Evolutionary conservation across 1,284 basidiomycete species (phyloP), one percentile per base, ranked within the genome.

Genomic region (Apiotrichum montevideense): DNA sequence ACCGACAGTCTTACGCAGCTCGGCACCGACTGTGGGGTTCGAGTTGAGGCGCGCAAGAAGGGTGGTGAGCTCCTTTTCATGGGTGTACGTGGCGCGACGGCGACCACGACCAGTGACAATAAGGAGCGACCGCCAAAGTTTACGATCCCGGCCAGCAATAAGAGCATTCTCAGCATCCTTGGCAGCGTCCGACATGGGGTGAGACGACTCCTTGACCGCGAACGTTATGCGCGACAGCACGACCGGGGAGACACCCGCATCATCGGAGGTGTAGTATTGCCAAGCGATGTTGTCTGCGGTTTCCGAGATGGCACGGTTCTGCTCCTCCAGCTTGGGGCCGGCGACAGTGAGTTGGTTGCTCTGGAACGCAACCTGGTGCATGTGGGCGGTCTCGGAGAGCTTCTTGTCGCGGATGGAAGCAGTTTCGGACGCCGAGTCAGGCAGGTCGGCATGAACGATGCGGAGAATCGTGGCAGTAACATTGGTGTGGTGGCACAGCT

Each of bases 1-100:
- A 3, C 90, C 90, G 46, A 91, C 79, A 4, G 88, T 89, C 80
- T 87, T 87, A 70, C 82, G 80, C 58, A 90, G 83, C 59, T 86
- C 84, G 5, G 81, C 82, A 6, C 82, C 81, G 33, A 84, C 70
- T 43, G 65, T 63, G 1, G 71, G 76, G 45, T 79, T 79, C 64
- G 82, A 76, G n/a, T 70, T 80, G n/a, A 78, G 71, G 66, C 84
- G 82, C 29, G 83, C 80, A 72, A 86, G 79, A 21, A 90, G 69
- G 58, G 80, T 77, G 58, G 83, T 83, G 52, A 90, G 69, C 77
- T 92, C 90, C 48, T 65, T 52, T 14, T 58, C 66, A 52, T 70
- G 68, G 63, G 82, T 81, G 70, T 86, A 83, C 48, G 84, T 80
- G 8, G 85, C 83, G 45, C 87, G 69, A 35, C 87, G 76, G 49